Evolutionary conservation across 2,329 filamentous ascomycete species (phyloP), one percentile per base, ranked within the genome.

Genomic region (Peltaster fructicola): DNA sequence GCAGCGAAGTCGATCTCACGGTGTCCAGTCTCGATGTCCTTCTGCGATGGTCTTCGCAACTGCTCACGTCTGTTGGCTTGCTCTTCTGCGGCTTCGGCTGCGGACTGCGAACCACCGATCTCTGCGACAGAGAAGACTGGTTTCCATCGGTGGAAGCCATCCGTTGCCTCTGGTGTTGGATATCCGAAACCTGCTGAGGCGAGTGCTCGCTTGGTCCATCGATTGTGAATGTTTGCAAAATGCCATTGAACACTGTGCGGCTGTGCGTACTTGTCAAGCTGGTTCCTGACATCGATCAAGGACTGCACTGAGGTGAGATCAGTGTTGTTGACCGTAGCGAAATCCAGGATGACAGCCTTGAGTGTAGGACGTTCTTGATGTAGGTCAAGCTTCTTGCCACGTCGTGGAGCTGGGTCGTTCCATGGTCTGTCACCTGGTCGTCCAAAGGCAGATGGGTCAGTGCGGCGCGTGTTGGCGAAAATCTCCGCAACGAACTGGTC

Each of bases 81-180:
- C 14, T 63, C 55, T 39, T 84, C 74, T 0, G 77, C 78, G 6
- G 59, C 59, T 0, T 68, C 68, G 1, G 75, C 74, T 0, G 77
- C 77, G 4, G 73, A 79, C 26, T 70, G 54, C 4, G 59, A 56
- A 11, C 81, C 75, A 33, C 80, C 71, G 35, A 90, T 71, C 44
- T 92, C 81, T 2, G 85, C 80, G 12, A 95, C 81, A 44, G 71
- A 82, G 60, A 92, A 95, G 36, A 95, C 82, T n/a, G 82, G 79
- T 48, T 80, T 84, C 85, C 84, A 95, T 30, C 78, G 67, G 34
- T 68, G 61, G 38, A 67, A 65, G 5, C 59, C 50, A 8, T 44
- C 48, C 27, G 51, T 55, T 5, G 57, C 59, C 8, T 56, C 41
- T 0, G 62, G 54, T 1, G 70, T 68, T 3, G 81, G 82, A 46